Percentiles rank a stretch among this genome's conserved stretches.
Conservation (phyloP, 768 basidiomycete species). For the Mycena galopus region DNA sequence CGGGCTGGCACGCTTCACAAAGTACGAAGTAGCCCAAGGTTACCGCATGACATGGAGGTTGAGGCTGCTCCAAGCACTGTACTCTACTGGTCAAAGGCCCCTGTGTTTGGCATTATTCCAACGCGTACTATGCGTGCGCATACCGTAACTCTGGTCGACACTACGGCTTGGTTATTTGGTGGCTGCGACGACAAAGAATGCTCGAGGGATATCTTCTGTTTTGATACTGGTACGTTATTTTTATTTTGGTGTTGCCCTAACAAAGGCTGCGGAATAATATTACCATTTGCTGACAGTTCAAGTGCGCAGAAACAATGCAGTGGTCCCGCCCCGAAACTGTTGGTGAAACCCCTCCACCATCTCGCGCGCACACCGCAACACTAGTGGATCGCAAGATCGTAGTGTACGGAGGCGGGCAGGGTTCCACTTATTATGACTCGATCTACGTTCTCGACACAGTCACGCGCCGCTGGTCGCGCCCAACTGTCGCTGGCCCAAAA, state of each 20-base stretch:
- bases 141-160: constrained; percentile 86
- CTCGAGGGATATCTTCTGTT: constrained; percentile 83
- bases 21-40: constrained; percentile 63
- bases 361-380: constrained; percentile 90
- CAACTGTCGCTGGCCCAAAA: constrained; percentile 53
- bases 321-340: constrained; percentile 85
- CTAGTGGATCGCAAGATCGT: constrained; percentile 85
- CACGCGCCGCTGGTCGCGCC: constrained; percentile 74
- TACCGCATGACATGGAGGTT: constrained; percentile 73
- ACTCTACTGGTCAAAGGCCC: constrained; percentile 91
- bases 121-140: constrained; percentile 83
- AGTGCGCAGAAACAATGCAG: constrained; percentile 81
- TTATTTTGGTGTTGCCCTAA: too few species aligned
- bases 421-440: constrained; percentile 84
- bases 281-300: constrained; percentile 1
- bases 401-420: constrained; percentile 90
- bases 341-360: constrained; percentile 86
- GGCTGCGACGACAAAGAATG: constrained; percentile 88
- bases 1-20: constrained; percentile 47
- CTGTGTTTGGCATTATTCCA: constrained; percentile 80
- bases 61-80: constrained; percentile 75
- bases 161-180: constrained; percentile 88
- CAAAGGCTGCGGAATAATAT: neutral
- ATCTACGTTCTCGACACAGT: constrained; percentile 88
- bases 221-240: constrained; percentile 76